Evolutionary conservation across 2,329 filamentous ascomycete species (phyloP).

Genomic region (Colletotrichum trifolii): DNA sequence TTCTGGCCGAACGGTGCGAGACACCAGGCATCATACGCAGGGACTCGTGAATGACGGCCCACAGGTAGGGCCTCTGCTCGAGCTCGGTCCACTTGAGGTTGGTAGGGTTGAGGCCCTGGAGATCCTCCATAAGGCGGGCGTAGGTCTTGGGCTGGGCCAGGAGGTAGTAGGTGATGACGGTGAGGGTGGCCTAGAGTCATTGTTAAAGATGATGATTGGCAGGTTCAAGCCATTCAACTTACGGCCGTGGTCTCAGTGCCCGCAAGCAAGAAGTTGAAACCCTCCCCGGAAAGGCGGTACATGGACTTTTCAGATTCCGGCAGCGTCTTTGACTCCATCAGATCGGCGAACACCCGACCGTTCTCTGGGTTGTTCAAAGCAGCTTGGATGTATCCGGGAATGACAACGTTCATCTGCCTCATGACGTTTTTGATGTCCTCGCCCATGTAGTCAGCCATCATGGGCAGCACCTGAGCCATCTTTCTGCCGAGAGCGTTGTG

Average conservation of each 20-base stretch:
- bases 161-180: slow-evolving; percentile 44
- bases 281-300: slow-evolving; percentile 32
- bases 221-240: neutral
- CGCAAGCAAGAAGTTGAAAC: slow-evolving; percentile 58
- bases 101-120: slow-evolving; percentile 40
- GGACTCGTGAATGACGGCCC: slow-evolving; percentile 40
- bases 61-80: slow-evolving; percentile 53
- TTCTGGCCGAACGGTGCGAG: slow-evolving; percentile 35
- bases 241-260: slow-evolving; percentile 62
- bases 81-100: slow-evolving; percentile 44
- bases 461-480: slow-evolving; percentile 39
- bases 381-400: slow-evolving; percentile 40
- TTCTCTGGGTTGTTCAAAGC: slow-evolving; percentile 40
- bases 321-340: slow-evolving; percentile 40
- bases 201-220: neutral
- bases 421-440: slow-evolving; percentile 42
- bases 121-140: slow-evolving; percentile 41
- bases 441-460: slow-evolving; percentile 40
- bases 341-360: slow-evolving; percentile 42
- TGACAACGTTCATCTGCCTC: slow-evolving; percentile 42
- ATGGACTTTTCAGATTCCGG: slow-evolving; percentile 33
- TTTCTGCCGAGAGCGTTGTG: slow-evolving; percentile 44
- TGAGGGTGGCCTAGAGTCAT: slow-evolving; percentile 39
- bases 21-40: slow-evolving; percentile 41
- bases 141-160: slow-evolving; percentile 40